Base-by-base conservation (phyloP, 371 early-diverging fungal species). In the Rhizopus arrhizus region DNA sequence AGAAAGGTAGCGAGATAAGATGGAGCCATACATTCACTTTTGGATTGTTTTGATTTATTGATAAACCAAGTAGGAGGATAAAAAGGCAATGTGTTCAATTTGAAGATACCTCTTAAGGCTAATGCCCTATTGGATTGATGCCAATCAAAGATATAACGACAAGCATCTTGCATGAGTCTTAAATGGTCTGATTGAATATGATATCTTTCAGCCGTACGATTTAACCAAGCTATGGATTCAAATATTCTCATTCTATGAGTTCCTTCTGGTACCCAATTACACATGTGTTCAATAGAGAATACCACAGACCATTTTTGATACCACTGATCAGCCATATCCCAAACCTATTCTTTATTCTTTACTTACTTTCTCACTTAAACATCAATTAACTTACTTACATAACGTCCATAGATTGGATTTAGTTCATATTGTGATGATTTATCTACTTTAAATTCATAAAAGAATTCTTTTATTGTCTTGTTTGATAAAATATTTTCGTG, bases 251-350 rank as follows among this genome's bases (percentile, higher is more conserved):
- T 16, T 33, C 43, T 63, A 22, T 53, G 33, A 38, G 49, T 35
- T 48, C 15, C 5, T 35, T 61, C 53, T 33, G 46, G 59, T 54
- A 55, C 63, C 77, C 77, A 77, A 56, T 77, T 72, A 72, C 77
- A 77, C 72, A 74, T 72, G 51, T 77, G 72, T 40, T 77, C 77
- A 42, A 77, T 56, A 4, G 77, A 77, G 31, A 77, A 74, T 16
- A 77, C 72, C n/a, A 77, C 64, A 53, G 65, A 66, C 74, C 74
- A 77, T 60, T 77, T 77, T 49, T 74, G 74, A 69, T 74, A 74
- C 77, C 77, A 77, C 60, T 77, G 77, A 65, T 77, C 77, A 33
- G 60, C 72, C 13, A 74, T 51, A 56, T 77, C 77, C 77, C 77
- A 77, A 9, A 77, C 77, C 77, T 77, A 60, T 9, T 36, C 36